A percentile compares a stretch with the other conserved stretches of the same genome.
Evolutionary conservation across 257 asterid species (phyloP).

Genomic region (Gardenia jasminoides): DNA sequence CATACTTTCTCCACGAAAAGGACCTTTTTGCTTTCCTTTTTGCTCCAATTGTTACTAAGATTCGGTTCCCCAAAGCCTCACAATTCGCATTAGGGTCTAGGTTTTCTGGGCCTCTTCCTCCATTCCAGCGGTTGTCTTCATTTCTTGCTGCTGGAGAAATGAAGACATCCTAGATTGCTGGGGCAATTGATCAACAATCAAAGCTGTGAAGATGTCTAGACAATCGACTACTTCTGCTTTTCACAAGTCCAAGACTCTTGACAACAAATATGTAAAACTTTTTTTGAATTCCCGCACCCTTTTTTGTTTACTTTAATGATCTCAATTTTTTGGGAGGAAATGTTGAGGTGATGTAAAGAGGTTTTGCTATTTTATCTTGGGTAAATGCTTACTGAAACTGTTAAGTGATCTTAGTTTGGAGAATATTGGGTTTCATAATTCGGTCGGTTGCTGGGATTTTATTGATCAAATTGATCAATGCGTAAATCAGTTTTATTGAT

Average conservation of each 20-base stretch:
- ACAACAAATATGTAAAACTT: constrained; percentile 53
- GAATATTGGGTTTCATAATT: neutral
- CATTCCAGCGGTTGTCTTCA: neutral
- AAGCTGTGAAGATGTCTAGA: constrained; percentile 38
- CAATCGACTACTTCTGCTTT: constrained; percentile 52
- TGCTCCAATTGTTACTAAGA: too few relatives aligned
- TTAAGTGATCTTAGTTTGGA: neutral
- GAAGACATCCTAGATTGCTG: neutral
- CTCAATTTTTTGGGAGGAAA: neutral
- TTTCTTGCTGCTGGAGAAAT: neutral
- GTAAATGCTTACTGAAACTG: neutral
- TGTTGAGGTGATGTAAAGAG: neutral
- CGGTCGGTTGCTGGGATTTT: neutral
- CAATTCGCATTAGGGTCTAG: too few relatives aligned
- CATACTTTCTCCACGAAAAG: too few relatives aligned
- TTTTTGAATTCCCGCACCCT: neutral
- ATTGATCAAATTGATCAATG: too few relatives aligned
- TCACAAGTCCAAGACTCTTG: constrained; percentile 63
- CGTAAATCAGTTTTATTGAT: too few relatives aligned
- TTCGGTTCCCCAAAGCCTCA: too few relatives aligned
- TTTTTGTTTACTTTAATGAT: too few relatives aligned
- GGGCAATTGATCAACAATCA: neutral
- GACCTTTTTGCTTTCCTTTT: too few relatives aligned
- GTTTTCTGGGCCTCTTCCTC: too few relatives aligned
- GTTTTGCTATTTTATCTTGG: neutral